Evolutionary conservation across 176 grass and related monocot genomes (phyloP).

Genomic region (Oryza officinalis): DNA sequence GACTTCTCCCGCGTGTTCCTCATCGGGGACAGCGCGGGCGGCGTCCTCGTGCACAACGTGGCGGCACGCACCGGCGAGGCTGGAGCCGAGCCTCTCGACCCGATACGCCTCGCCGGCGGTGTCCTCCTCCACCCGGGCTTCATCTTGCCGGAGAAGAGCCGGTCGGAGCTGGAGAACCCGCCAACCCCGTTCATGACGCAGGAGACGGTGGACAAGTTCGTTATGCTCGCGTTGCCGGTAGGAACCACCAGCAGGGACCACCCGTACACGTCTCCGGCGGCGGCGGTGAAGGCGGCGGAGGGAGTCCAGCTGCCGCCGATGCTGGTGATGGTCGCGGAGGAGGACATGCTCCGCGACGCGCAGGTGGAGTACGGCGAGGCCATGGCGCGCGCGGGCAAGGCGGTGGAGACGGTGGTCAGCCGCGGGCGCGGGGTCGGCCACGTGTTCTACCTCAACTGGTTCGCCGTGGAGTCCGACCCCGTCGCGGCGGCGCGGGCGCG

Average conservation of each 20-base stretch:
- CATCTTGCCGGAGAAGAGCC: constrained; percentile 13
- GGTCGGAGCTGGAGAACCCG: constrained; percentile 52
- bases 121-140: constrained; percentile 50
- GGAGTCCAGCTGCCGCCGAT: constrained; percentile 12
- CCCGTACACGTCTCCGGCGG: constrained; percentile 29
- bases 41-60: constrained; percentile 54
- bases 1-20: constrained; percentile 65
- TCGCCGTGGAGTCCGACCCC: constrained; percentile 34
- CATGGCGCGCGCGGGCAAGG: not conserved
- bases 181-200: constrained; percentile 13
- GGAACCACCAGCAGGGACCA: constrained; percentile 37
- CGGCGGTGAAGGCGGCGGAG: constrained; percentile 23
- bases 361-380: constrained; percentile 44
- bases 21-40: constrained; percentile 52
- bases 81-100: not conserved
- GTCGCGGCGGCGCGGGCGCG: constrained; percentile 1
- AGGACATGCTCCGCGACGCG: constrained; percentile 41
- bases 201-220: constrained; percentile 42
- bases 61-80: not conserved
- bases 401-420: constrained; percentile 20
- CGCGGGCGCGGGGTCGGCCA: not conserved
- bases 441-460: constrained; percentile 50
- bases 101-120: constrained; percentile 33
- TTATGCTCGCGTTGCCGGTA: constrained; percentile 31
- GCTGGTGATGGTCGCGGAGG: constrained; percentile 36